Evolutionary conservation across 2,329 filamentous ascomycete genomes (phyloP).

Genomic region (Cladosporium sp.): DNA sequence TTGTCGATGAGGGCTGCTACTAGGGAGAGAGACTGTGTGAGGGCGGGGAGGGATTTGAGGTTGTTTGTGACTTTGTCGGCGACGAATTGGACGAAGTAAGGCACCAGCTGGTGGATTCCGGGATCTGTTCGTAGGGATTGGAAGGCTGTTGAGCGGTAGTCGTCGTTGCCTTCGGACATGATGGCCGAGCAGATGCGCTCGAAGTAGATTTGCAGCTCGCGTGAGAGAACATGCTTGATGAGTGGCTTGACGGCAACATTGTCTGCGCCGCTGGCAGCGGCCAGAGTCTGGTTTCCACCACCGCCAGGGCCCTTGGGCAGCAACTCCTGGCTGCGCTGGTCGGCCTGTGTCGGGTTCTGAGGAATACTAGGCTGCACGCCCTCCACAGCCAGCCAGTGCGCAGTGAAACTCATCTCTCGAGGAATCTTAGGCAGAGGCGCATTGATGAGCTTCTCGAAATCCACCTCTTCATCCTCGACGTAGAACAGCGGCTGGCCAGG

Average conservation of each 20-base stretch:
- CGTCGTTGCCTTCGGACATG: slow-evolving; percentile 82
- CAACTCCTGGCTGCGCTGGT: slow-evolving; percentile 80
- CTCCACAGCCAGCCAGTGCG: slow-evolving; percentile 96
- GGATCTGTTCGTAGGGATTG: slow-evolving; percentile 86
- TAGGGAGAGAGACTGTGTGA: slow-evolving; percentile 91
- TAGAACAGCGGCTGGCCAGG: slow-evolving; percentile 95
- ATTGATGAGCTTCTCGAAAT: slow-evolving; percentile 99
- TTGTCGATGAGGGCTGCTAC: slow-evolving; percentile 83
- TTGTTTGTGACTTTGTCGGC: slow-evolving; percentile 94
- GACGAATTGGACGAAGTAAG: slow-evolving; percentile 95
- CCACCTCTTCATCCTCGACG: slow-evolving; percentile 96
- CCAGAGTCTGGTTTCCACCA: slow-evolving; percentile 81
- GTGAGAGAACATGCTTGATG: slow-evolving; percentile 94
- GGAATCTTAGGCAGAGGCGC: slow-evolving; percentile 93
- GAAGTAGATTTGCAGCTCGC: slow-evolving; percentile 95
- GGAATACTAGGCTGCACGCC: slow-evolving; percentile 95
- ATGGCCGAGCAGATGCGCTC: slow-evolving; percentile 90
- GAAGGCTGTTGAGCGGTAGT: slow-evolving; percentile 82
- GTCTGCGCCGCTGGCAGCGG: slow-evolving; percentile 80
- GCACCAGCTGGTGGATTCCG: slow-evolving; percentile 89
- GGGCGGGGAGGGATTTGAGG: slow-evolving; percentile 83
- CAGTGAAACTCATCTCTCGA: slow-evolving; percentile 88
- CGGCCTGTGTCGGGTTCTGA: slow-evolving; percentile 79
- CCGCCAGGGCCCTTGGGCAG: slow-evolving; percentile 81
- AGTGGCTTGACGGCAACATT: slow-evolving; percentile 82